Percentiles rank a stretch among this genome's conserved stretches.
phyloP scores from a whole-genome alignment of 139 green algal species.

The Chlamydomonas incerta region DNA sequence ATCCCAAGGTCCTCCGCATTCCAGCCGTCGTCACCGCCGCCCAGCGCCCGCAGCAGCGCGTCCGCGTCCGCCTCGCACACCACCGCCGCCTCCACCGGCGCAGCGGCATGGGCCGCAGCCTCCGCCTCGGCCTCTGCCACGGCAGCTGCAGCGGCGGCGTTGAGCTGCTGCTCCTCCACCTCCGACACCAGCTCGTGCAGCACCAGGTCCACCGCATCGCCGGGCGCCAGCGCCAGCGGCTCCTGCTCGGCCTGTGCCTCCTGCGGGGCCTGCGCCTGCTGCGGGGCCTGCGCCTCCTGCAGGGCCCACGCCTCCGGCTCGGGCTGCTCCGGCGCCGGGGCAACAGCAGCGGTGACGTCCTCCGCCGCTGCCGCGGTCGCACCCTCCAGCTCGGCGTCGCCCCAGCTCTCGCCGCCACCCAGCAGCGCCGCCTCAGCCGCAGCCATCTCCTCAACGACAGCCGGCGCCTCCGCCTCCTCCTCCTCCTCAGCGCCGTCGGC shows the following conservation, averaged over 20 bases:
- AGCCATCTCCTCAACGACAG: background rate
- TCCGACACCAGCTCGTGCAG: background rate
- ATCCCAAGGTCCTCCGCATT: conserved; percentile 6
- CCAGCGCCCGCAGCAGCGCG: no score
- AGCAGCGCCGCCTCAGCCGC: background rate
- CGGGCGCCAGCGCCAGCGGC: no score
- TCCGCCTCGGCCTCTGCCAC: background rate
- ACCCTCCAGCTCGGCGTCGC: conserved; percentile 1
- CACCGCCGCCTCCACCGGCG: no score
- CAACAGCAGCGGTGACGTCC: no score
- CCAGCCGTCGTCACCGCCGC: conserved; percentile 7
- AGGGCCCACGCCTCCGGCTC: no score
- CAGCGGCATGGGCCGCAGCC: no score
- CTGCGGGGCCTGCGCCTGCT: no score
- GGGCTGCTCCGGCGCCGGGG: no score
- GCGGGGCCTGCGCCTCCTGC: no score
- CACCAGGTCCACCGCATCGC: background rate
- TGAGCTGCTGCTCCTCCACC: background rate
- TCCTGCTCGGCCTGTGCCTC: no score
- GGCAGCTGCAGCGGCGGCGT: background rate
- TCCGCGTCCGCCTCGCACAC: background rate
- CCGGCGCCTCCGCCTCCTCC: background rate
- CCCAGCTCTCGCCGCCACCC: background rate
- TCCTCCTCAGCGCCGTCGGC: background rate
- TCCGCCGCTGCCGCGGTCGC: background rate